Evolutionary conservation across 106 monocot species (phyloP), one percentile per base, ranked within the genome.

Genomic region (Allium cepa): DNA sequence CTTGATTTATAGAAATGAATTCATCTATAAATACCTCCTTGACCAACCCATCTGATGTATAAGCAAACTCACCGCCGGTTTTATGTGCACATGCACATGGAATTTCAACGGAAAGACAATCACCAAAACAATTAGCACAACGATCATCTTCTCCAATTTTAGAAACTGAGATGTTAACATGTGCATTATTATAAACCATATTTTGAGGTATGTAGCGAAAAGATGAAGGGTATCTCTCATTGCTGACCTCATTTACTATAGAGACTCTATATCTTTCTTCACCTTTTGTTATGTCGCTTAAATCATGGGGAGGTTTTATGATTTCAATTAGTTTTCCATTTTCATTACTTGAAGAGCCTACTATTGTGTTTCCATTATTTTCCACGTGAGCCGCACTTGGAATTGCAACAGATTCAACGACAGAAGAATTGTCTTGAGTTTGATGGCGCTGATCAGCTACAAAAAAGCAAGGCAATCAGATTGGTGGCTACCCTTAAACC

Each of bases 21-120:
- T 79, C 78, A 71, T 87, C 87, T 22, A 97, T 62, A 79, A 97
- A 92, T 36, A 79, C 77, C 17, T 77, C 76, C 61, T 79, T 86
- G 14, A 97, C 46, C 48, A 87, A 36, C 12, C 97, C 89, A 60
- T 86, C 83, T 3, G 7, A 49, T 47, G 85, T 83, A 71, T 99
- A 99, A 0, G 87, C 97, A 83, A 71, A 99, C 50, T 82, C 83
- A 18, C 92, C 97, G 36, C 88, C 86, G 26, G 90, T 92, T 76
- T 87, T 85, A 50, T 78, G 64, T 72, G 90, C 87, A 81, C 97
- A 92, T 7, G 87, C 75, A 75, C 97, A 99, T 13, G 87, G 84
- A 50, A 92, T 77, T 8, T 88, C 57, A 22, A 72, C 69, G 71
- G 74, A 76, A 22, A 99, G 62, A 68, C 97, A 99, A 73, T 92